phyloP scores from a whole-genome alignment of 805 yeast species.

The Cyberlindnera maritima region DNA sequence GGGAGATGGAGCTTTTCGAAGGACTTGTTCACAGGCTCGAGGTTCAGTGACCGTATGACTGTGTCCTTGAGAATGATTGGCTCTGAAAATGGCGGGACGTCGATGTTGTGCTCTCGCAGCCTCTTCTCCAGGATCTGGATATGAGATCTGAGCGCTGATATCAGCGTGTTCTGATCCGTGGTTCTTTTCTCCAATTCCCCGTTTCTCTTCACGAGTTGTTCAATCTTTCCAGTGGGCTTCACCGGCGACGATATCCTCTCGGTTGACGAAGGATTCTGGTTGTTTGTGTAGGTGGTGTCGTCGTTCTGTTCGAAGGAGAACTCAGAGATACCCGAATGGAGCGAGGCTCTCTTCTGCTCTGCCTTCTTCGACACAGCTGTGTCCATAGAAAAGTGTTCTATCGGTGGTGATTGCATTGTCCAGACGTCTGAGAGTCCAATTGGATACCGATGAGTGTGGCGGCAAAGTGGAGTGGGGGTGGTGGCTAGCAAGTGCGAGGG shows the following conservation, averaged over 20 bases:
- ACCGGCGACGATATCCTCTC: conserved; percentile 15
- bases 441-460: too few relatives aligned
- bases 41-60: conserved; percentile 6
- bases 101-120: conserved; percentile 11
- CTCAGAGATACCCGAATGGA: conserved; percentile 18
- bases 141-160: conserved; percentile 17
- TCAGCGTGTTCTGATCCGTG: conserved; percentile 16
- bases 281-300: conserved; percentile 1
- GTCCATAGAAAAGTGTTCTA: not conserved
- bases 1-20: conserved; percentile 29
- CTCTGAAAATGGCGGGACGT: conserved; percentile 13
- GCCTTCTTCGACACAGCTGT: not conserved
- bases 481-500: not conserved
- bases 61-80: conserved; percentile 7
- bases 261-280: not conserved
- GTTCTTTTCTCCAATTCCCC: conserved; percentile 18
- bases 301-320: conserved; percentile 20
- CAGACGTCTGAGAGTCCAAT: too few relatives aligned
- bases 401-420: not conserved
- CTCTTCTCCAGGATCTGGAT: conserved; percentile 14
- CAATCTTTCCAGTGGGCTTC: conserved; percentile 7
- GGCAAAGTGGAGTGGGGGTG: too few relatives aligned
- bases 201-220: conserved; percentile 14
- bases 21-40: not conserved
- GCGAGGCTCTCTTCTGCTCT: conserved; percentile 11